These are phyloP conservation scores for Microcera coccophila DNA, from an alignment of 2,329 filamentous ascomycete genomes.

Conservation along the genomic window DNA sequence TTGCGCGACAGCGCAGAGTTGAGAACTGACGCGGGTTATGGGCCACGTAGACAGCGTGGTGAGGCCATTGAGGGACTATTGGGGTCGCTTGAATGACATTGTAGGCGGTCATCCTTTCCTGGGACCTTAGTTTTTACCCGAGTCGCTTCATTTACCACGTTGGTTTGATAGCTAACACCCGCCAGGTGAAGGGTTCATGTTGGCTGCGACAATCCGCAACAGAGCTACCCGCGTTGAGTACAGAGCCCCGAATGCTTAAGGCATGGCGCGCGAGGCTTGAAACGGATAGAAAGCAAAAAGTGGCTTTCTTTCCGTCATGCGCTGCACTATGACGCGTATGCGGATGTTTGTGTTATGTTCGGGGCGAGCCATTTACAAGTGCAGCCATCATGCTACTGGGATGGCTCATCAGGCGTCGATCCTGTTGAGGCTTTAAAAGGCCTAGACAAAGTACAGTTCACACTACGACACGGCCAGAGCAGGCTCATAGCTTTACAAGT, in stretches of 20 bases:
- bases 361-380: too few relatives aligned
- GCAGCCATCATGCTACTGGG: too few relatives aligned
- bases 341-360: too few relatives aligned
- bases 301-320: neutral
- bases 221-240: constrained; percentile 6
- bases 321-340: neutral
- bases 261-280: neutral
- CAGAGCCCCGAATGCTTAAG: neutral
- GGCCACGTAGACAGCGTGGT: constrained; percentile 7
- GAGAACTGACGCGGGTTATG: constrained; percentile 21
- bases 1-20: too few relatives aligned
- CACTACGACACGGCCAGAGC: too few relatives aligned
- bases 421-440: too few relatives aligned
- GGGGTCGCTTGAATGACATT: constrained; percentile 2
- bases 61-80: neutral
- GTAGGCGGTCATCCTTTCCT: constrained; percentile 7
- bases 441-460: too few relatives aligned
- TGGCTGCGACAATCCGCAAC: constrained; percentile 14
- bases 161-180: constrained; percentile 18
- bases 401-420: too few relatives aligned
- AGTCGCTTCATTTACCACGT: constrained; percentile 19
- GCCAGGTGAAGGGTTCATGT: constrained; percentile 11
- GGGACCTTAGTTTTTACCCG: constrained; percentile 14
- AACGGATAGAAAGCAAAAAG: neutral
- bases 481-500: too few relatives aligned